These are phyloP conservation scores for Aspergillus nomiae DNA, from an alignment of 2,329 filamentous ascomycete species.

Conservation along the genomic window DNA sequence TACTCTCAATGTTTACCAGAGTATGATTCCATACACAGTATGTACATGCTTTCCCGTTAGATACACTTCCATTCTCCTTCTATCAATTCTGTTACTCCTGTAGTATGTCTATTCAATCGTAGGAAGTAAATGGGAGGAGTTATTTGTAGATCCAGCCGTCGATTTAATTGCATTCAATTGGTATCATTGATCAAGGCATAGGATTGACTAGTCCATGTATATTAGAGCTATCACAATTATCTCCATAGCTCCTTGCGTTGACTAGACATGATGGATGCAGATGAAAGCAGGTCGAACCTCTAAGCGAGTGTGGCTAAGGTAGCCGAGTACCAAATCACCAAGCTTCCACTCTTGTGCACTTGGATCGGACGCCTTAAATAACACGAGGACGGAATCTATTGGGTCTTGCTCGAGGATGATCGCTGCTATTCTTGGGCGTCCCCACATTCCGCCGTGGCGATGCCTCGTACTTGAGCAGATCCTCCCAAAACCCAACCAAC, in stretches of 20 bases:
- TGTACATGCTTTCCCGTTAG: too few relatives aligned
- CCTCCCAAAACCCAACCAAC: not conserved
- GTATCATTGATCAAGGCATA: too few relatives aligned
- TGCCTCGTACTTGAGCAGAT: not conserved
- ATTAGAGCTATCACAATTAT: not conserved
- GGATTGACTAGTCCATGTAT: too few relatives aligned
- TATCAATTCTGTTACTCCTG: not conserved
- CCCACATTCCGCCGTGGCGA: not conserved
- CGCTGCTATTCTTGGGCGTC: not conserved
- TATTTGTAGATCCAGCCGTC: not conserved
- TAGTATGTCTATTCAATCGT: not conserved
- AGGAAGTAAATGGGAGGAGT: fast-evolving
- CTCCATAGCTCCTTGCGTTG: not conserved
- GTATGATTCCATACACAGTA: too few relatives aligned
- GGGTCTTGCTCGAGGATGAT: not conserved
- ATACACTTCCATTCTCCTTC: not conserved
- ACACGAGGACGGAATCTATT: not conserved
- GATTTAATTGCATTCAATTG: not conserved
- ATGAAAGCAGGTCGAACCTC: too few relatives aligned
- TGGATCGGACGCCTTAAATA: not conserved
- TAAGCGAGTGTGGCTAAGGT: not conserved
- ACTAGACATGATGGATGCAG: not conserved
- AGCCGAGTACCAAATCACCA: not conserved
- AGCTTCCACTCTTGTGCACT: not conserved
- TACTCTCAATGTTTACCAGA: not conserved